phyloP scores from a whole-genome alignment of 176 grass and related monocot species.

The Dactylis glomerata region DNA sequence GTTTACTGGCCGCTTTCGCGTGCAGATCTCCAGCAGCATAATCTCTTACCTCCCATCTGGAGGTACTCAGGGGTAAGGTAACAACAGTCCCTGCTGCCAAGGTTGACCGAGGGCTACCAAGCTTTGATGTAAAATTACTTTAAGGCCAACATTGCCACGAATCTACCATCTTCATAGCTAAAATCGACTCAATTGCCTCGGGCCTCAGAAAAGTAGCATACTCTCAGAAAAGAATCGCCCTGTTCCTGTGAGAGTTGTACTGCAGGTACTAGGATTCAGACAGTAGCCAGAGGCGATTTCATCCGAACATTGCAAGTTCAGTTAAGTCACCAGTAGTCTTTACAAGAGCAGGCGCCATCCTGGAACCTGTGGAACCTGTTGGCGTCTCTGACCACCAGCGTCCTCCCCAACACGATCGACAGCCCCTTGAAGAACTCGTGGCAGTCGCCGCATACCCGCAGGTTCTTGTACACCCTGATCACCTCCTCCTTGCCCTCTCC shows the following conservation, averaged over 20 bases:
- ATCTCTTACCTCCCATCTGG: conserved; percentile 50
- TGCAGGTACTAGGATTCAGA: background rate
- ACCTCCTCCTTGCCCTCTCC: background rate
- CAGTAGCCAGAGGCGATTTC: background rate
- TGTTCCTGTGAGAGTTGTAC: background rate
- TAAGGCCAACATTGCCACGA: background rate
- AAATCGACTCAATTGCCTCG: background rate
- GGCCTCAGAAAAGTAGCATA: background rate
- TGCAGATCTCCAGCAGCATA: conserved; percentile 54
- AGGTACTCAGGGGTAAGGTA: conserved; percentile 58
- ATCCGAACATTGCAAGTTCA: background rate
- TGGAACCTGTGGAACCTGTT: conserved; percentile 54
- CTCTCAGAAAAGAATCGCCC: background rate
- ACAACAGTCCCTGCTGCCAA: conserved; percentile 44
- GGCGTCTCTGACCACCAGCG: conserved; percentile 40
- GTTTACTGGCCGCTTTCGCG: conserved; percentile 29
- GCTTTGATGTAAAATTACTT: background rate
- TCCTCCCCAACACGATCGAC: background rate
- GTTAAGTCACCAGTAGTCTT: conserved; percentile 34
- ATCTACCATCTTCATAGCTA: background rate
- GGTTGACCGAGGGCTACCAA: background rate
- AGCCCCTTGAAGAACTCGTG: conserved; percentile 46
- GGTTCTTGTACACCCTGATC: conserved; percentile 58
- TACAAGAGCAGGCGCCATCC: conserved; percentile 35
- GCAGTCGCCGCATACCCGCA: conserved; percentile 41